Base-by-base conservation (phyloP, 139 green algal genomes). In the Chara braunii region DNA sequence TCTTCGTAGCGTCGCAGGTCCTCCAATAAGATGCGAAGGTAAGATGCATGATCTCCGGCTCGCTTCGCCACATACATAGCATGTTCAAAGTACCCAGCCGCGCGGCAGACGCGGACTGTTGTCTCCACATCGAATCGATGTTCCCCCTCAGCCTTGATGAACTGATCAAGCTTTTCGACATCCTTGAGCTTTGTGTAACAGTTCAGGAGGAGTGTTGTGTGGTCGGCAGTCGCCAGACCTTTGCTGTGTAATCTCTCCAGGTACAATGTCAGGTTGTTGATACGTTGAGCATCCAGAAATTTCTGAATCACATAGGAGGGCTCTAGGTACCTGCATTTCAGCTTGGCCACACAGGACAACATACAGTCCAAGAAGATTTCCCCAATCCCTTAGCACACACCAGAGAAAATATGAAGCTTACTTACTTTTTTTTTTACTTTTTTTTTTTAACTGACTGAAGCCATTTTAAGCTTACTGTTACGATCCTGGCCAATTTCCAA, bases 171-270 rank as follows among this genome's bases (percentile, higher is more conserved):
- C 73, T 96, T 95, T 30, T 59, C 56, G 6, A 89, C 78, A 43
- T 92, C 83, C 61, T 71, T 61, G 14, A 35, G 37, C 28, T 52
- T 67, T 11, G 63, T 60, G 37, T 52, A 32, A 56, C 87, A 96
- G 78, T 95, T 95, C 51, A 97, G 84, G 59, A 97, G 88, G 63
- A 97, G 85, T 0, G 90, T 95, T 36, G 92, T 97, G 85, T 97
- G 90, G 70, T 97, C 90, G 24, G 77, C 72, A 0, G 67, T 77
- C 9, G 85, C 90, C 30, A 83, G 53, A 2, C 83, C 81, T 79
- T 54, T 31, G 7, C 80, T 63, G 65, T 97, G 92, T 60, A 97
- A 80, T 32, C 67, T 28, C 75, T 96, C 91, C 42, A 97, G 72
- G 79, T 97, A 97, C 18, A 54, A 55, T 0, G 90, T 90, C 2